Percentiles rank a stretch among this genome's conserved stretches.
Conservation (phyloP, 164 flowering plant species). For the Kalanchoe fedtschenkoi region DNA sequence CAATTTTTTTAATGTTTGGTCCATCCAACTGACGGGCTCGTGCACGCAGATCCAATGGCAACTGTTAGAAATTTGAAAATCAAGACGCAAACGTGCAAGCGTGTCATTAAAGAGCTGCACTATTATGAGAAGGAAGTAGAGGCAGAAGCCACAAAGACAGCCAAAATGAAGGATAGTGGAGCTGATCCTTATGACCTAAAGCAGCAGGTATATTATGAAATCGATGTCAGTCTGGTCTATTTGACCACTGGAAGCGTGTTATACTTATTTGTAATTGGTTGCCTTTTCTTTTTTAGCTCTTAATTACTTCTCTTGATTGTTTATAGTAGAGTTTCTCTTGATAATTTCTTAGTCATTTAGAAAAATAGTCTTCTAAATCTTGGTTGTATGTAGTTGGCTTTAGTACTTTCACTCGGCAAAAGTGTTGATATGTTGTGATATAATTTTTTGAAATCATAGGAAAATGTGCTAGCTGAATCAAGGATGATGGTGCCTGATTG, state of each 20-base stretch:
- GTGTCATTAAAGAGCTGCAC: conserved; percentile 70
- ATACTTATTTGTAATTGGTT: neutral
- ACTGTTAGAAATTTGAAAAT: conserved; percentile 72
- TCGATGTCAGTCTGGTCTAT: neutral
- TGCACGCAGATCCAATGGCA: conserved; percentile 33
- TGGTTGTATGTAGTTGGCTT: neutral
- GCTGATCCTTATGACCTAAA: conserved; percentile 92
- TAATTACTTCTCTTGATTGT: neutral
- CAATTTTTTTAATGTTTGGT: neutral
- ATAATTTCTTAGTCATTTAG: neutral
- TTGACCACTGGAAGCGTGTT: neutral
- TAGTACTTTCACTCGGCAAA: neutral
- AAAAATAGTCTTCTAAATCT: neutral
- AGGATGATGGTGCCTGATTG: conserved; percentile 99
- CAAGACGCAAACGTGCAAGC: conserved; percentile 81
- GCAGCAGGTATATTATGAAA: conserved; percentile 53
- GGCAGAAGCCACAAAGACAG: conserved; percentile 77
- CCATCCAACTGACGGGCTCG: neutral
- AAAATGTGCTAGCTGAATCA: conserved; percentile 91
- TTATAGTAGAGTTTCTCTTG: neutral
- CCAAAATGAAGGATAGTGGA: conserved; percentile 82
- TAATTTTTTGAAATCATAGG: conserved; percentile 24
- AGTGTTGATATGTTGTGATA: neutral
- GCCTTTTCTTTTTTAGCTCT: neutral
- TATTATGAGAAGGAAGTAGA: conserved; percentile 94